Evolutionary conservation across 2,329 filamentous ascomycete species (phyloP).

Genomic region (Aureobasidium uvarum): DNA sequence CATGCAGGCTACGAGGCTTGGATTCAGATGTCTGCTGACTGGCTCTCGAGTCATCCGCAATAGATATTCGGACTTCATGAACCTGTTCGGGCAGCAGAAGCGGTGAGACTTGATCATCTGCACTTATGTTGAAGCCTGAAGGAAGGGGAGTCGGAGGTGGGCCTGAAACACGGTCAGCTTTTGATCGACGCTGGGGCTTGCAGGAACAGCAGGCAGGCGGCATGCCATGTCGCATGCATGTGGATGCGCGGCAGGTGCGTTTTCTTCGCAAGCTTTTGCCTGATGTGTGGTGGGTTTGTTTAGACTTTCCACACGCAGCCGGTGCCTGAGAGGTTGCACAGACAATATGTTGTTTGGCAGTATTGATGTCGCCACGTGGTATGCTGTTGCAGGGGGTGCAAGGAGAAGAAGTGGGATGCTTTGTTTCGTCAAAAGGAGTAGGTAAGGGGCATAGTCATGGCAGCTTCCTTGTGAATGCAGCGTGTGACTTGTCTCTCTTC

Average conservation of each 20-base stretch:
- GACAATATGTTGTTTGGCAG: not conserved
- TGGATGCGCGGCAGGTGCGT: not conserved
- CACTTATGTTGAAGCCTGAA: not conserved
- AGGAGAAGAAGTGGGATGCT: not conserved
- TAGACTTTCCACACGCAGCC: not conserved
- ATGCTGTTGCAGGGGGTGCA: not conserved
- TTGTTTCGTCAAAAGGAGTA: not conserved
- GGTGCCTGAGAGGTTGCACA: not conserved
- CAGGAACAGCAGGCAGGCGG: not conserved
- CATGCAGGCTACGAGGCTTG: conserved; percentile 3
- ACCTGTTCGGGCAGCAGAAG: not conserved
- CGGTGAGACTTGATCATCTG: conserved; percentile 17
- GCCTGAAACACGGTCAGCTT: conserved; percentile 10
- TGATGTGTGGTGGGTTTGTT: not conserved
- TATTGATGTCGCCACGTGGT: not conserved
- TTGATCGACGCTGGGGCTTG: conserved; percentile 9
- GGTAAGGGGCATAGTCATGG: not conserved
- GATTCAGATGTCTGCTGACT: not conserved
- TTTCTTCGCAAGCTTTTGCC: conserved; percentile 4
- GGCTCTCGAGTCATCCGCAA: not conserved
- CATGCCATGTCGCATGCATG: conserved; percentile 13
- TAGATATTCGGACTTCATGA: not conserved
- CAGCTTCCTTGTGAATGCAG: not conserved
- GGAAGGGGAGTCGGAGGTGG: not conserved
- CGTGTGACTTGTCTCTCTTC: not conserved